Conservation (phyloP, 2,329 filamentous ascomycete species). For the Sphaerulina populicola region DNA sequence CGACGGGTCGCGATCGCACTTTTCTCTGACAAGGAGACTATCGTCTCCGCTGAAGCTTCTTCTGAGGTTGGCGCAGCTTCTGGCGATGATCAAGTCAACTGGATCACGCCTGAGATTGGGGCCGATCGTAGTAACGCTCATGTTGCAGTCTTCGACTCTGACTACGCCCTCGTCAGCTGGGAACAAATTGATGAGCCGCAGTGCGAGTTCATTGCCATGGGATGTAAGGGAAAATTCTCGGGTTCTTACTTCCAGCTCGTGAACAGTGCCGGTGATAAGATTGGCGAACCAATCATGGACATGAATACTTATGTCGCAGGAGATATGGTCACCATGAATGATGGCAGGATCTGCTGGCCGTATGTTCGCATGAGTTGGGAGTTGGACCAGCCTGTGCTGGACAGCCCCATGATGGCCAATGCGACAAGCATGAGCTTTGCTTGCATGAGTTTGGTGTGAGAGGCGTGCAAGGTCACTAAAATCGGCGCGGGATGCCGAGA, state of each 20-base stretch:
- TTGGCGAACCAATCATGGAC: slow-evolving; percentile 46
- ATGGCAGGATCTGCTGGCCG: slow-evolving; percentile 54
- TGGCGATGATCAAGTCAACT: slow-evolving; percentile 53
- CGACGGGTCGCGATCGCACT: slow-evolving; percentile 53
- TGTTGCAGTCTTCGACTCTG: slow-evolving; percentile 47
- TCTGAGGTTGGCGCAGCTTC: slow-evolving; percentile 44
- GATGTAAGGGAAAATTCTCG: slow-evolving; percentile 51
- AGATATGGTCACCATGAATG: slow-evolving; percentile 54
- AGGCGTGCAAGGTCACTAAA: neutral
- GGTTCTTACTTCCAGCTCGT: slow-evolving; percentile 55
- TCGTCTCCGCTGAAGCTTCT: slow-evolving; percentile 47
- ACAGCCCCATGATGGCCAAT: slow-evolving; percentile 22
- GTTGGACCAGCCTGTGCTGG: slow-evolving; percentile 31
- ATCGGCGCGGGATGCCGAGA: neutral
- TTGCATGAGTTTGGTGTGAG: slow-evolving; percentile 35
- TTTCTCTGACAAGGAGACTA: slow-evolving; percentile 51
- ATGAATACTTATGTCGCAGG: slow-evolving; percentile 52
- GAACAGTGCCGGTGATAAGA: slow-evolving; percentile 43
- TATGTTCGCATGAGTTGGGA: slow-evolving; percentile 52
- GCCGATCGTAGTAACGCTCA: slow-evolving; percentile 53
- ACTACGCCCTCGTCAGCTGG: slow-evolving; percentile 51
- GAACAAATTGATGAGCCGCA: slow-evolving; percentile 51
- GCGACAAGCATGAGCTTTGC: slow-evolving; percentile 47
- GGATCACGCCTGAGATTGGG: slow-evolving; percentile 43
- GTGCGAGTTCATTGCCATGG: slow-evolving; percentile 52